Evolutionary conservation across 2,329 filamentous ascomycete species (phyloP).

Genomic region (Trichoderma sp.): DNA sequence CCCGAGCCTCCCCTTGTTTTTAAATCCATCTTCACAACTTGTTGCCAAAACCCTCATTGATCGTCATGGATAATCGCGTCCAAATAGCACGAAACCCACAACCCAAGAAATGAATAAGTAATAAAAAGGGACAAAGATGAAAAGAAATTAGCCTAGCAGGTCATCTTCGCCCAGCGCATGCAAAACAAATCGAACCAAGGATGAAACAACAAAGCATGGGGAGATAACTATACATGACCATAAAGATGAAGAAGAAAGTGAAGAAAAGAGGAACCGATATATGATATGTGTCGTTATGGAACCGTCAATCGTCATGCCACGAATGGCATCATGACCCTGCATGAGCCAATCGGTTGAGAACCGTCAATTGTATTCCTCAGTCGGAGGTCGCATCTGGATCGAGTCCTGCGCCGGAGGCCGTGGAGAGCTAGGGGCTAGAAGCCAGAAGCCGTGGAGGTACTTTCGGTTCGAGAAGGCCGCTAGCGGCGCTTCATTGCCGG

Average conservation of each 20-base stretch:
- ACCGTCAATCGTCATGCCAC: not conserved
- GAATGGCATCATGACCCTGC: not conserved
- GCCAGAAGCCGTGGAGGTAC: not conserved
- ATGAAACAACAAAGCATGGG: not conserved
- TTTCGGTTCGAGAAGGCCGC: not conserved
- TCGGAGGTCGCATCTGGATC: not conserved
- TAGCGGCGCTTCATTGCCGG: slow-evolving; percentile 34
- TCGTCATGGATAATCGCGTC: not conserved
- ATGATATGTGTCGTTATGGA: not conserved
- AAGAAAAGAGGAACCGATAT: not conserved
- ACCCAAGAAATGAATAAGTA: not conserved
- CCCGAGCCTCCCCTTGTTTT: not conserved
- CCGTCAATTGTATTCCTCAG: not conserved
- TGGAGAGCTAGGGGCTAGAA: not conserved
- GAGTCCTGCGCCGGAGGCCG: not conserved
- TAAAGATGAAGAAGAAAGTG: not conserved
- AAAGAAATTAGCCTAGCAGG: not conserved
- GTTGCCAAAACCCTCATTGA: not conserved
- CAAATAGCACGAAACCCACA: not conserved
- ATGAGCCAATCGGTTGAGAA: not conserved
- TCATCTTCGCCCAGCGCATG: not conserved
- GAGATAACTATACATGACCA: not conserved
- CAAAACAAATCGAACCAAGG: not conserved
- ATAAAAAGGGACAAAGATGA: not conserved
- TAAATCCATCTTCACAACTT: not conserved